Base-by-base conservation (phyloP, 768 basidiomycete species). In the Epithele typhae region DNA sequence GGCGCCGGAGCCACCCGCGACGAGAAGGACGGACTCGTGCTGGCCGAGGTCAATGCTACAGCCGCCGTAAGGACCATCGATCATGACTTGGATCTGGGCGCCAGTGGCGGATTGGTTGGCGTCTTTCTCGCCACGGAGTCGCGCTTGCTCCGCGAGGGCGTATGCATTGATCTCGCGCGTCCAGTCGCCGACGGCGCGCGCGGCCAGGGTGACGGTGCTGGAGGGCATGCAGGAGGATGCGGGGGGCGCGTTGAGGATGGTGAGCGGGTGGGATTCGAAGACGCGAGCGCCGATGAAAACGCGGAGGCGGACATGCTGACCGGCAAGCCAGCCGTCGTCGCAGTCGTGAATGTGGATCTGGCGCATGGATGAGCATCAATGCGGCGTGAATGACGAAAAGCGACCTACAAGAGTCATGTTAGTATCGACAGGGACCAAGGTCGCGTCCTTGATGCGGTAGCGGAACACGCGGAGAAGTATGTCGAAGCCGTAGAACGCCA, bases 1-100 rank as follows among this genome's bases (percentile, higher is more conserved):
- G 40, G 81, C 78, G 0, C 92, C 92, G 7, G 84, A 83, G 2
- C 92, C 92, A 1, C 92, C 92, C 1, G 90, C 83, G 22, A 94
- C 67, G 22, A 94, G 70, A 10, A 93, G 53, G 14, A 80, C 85
- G 15, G 72, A 78, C 64, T 92, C 91, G 48, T 80, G 86, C 25
- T 71, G 66, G 1, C 77, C 81, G 12, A 90, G 66, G 56, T 89
- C 86, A 49, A 92, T 59, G 17, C 78, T 75, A 17, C 81, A 82
- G 0, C 91, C 90, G 3, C 90, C 92, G 58, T 93, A 93, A 0
- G 92, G 91, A 1, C 92, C 92, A 47, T 92, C 91, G 38, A 94
- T 58, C 75, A 92, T 81, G 30, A 92, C 84, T 19, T 82, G 82
- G 1, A 87, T 75, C 1, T 64, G 61, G 0, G 62, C 65, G n/a